Evolutionary conservation across 805 yeast species (phyloP).

Genomic region (Kregervanrija delftensis): DNA sequence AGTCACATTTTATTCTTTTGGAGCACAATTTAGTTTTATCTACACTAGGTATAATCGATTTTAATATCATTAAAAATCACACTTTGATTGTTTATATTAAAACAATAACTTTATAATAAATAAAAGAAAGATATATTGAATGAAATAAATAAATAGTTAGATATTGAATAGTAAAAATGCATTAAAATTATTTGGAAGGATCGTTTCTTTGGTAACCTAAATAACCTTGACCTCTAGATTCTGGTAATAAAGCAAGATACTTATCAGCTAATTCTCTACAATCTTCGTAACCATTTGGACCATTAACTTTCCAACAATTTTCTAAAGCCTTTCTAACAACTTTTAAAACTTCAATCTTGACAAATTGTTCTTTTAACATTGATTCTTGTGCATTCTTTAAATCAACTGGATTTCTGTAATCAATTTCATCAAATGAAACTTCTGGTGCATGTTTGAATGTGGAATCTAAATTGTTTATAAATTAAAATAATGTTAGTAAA

Average conservation of each 20-base stretch:
- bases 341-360: slow-evolving; percentile 60
- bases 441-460: slow-evolving; percentile 43
- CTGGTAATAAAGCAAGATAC: slow-evolving; percentile 71
- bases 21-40: no score
- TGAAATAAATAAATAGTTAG: not conserved
- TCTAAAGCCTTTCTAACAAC: slow-evolving; percentile 68
- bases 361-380: slow-evolving; percentile 73
- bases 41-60: no score
- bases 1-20: no score
- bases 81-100: no score
- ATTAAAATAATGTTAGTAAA: not conserved
- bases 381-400: slow-evolving; percentile 71
- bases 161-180: no score
- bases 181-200: slow-evolving; percentile 51
- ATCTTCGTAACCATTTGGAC: slow-evolving; percentile 68
- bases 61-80: no score
- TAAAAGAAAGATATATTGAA: not conserved
- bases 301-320: slow-evolving; percentile 55
- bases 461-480: slow-evolving; percentile 7
- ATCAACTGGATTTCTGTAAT: slow-evolving; percentile 58
- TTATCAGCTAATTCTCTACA: slow-evolving; percentile 73
- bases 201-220: slow-evolving; percentile 87
- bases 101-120: not conserved
- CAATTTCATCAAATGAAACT: slow-evolving; percentile 79
- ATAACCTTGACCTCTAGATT: slow-evolving; percentile 62